A percentile compares a stretch with the other conserved stretches of the same genome.
These are phyloP conservation scores for Penicillium oxalicum DNA, from an alignment of 2,329 filamentous ascomycete species.

Conservation along the genomic window DNA sequence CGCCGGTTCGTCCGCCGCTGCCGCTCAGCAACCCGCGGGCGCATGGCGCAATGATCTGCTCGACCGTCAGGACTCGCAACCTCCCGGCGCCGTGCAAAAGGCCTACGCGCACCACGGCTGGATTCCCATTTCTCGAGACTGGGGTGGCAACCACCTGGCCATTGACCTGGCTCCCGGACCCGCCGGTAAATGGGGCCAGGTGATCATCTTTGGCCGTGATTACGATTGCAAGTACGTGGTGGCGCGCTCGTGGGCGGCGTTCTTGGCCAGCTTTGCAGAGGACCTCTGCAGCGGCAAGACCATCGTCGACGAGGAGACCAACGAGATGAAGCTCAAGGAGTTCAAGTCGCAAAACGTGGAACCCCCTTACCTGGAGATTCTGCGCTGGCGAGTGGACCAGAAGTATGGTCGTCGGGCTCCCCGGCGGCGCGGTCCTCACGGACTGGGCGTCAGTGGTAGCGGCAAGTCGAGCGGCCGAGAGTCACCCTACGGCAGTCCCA, in stretches of 20 bases:
- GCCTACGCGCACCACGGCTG: constrained; percentile 89
- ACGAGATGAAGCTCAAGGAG: constrained; percentile 85
- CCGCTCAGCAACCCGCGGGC: constrained; percentile 44
- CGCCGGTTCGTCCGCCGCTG: constrained; percentile 54
- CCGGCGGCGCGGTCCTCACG: constrained; percentile 44
- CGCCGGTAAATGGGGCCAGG: constrained; percentile 86
- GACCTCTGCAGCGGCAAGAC: constrained; percentile 86
- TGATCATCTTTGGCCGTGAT: constrained; percentile 93
- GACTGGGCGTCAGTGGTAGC: constrained; percentile 50
- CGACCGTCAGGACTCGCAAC: constrained; percentile 79
- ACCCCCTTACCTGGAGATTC: constrained; percentile 87
- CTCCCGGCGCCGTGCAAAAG: constrained; percentile 78
- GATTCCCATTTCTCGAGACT: constrained; percentile 94
- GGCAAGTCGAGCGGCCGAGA: constrained; percentile 43
- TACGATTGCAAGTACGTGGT: constrained; percentile 99
- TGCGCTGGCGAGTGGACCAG: constrained; percentile 92
- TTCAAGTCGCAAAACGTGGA: constrained; percentile 87
- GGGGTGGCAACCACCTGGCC: constrained; percentile 96
- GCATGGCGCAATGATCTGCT: constrained; percentile 83
- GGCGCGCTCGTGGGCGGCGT: constrained; percentile 81
- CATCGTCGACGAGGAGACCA: constrained; percentile 84
- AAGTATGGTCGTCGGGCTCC: constrained; percentile 67
- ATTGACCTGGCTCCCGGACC: constrained; percentile 89
- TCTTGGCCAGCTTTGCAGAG: constrained; percentile 81
- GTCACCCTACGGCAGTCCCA: constrained; percentile 49